Evolutionary conservation across 345 rosid species (phyloP).

Genomic region (Euphorbia lathyris): DNA sequence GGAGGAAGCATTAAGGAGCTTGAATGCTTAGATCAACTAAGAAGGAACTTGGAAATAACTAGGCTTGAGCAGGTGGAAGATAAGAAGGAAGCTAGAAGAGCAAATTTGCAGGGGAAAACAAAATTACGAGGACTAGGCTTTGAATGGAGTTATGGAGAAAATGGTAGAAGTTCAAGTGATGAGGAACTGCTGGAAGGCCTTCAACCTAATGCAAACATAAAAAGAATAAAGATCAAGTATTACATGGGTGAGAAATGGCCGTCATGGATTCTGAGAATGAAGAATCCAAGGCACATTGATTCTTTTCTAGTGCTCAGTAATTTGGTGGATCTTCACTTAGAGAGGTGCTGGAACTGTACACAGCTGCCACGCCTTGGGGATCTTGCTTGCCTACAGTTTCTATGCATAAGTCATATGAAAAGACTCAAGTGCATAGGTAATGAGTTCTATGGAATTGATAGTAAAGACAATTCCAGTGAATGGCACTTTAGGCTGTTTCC

Average conservation of each 20-base stretch:
- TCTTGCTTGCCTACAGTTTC: conserved; percentile 3
- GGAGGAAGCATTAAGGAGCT: background rate
- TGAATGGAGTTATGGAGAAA: background rate
- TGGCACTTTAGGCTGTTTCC: background rate
- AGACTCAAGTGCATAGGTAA: conserved; percentile 1
- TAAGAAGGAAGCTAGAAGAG: background rate
- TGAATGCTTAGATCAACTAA: background rate
- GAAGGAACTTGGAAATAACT: background rate
- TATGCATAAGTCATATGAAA: background rate
- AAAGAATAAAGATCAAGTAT: background rate
- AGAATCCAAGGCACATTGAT: no score
- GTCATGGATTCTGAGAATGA: background rate
- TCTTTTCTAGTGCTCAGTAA: background rate
- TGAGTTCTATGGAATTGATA: background rate
- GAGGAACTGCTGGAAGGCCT: background rate
- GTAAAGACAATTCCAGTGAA: background rate
- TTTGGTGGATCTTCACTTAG: background rate
- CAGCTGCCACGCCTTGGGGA: conserved; percentile 22
- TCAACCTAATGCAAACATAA: background rate
- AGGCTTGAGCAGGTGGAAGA: background rate
- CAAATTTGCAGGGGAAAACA: background rate
- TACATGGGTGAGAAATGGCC: conserved; percentile 7
- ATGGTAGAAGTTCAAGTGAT: background rate
- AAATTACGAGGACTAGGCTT: background rate
- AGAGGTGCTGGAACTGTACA: background rate